Percentiles rank a stretch among this genome's conserved stretches.
Conservation (phyloP, 441 rosid genomes). For the Eutrema salsugineum region DNA sequence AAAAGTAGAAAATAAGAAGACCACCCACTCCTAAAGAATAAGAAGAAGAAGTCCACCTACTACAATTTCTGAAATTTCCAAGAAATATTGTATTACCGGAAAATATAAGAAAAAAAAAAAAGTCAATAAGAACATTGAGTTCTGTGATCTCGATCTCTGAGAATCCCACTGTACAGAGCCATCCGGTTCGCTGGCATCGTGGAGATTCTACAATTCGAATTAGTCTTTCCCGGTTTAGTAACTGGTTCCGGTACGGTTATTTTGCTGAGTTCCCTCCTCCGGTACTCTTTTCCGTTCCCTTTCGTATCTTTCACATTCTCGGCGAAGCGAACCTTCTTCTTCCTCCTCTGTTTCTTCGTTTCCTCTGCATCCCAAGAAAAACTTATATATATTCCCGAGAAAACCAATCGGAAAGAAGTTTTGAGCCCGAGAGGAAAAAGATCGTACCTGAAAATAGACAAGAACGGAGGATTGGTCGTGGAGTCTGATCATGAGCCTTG, state of each 20-base stretch:
- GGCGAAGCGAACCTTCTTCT: slow-evolving; percentile 70
- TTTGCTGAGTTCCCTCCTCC: slow-evolving; percentile 1
- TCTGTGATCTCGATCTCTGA: slow-evolving; percentile 58
- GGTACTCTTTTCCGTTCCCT: slow-evolving; percentile 58
- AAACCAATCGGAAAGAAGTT: neutral
- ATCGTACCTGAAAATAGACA: slow-evolving; percentile 60
- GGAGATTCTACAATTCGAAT: slow-evolving; percentile 37
- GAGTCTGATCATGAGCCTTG: slow-evolving; percentile 6
- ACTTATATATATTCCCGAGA: neutral
- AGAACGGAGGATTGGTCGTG: slow-evolving; percentile 44
- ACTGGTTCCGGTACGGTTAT: slow-evolving; percentile 1
- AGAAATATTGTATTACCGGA: neutral
- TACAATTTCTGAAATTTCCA: neutral
- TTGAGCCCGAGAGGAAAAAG: neutral
- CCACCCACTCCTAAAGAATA: neutral
- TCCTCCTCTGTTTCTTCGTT: slow-evolving; percentile 38
- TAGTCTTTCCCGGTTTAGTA: slow-evolving; percentile 14
- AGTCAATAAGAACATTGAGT: slow-evolving; percentile 49
- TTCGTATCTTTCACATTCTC: slow-evolving; percentile 65
- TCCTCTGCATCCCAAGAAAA: slow-evolving; percentile 29
- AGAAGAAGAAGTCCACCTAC: neutral
- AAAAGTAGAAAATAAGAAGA: neutral
- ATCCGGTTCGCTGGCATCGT: slow-evolving; percentile 52
- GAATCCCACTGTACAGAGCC: slow-evolving; percentile 72
- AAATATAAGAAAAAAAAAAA: neutral